Base-by-base conservation (phyloP, 2,329 filamentous ascomycete genomes). In the Chaetothyriales sp. region DNA sequence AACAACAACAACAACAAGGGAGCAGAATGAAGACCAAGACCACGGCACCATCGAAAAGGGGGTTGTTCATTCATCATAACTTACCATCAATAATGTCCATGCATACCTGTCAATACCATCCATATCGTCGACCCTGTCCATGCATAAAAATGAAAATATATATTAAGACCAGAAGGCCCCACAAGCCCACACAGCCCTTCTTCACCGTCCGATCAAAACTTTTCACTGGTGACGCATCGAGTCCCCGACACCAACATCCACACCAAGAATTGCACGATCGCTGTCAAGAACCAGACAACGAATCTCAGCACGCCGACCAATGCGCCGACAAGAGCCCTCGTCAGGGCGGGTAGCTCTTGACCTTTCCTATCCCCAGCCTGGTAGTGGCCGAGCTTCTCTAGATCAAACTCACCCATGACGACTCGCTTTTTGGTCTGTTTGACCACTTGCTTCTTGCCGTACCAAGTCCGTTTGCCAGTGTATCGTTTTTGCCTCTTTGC, bases 351-450 rank as follows among this genome's bases (percentile, higher is more conserved):
- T 5, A 72, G 49, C 44, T 71, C 64, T 54, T 70, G 53, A 2
- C 66, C 67, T 46, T 67, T 62, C 6, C 65, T 61, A 18, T 63
- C 65, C 12, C 64, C 59, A n/a, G 53, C 54, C 18, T 63, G 65
- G 51, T 68, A 70, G 5, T 64, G 64, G 10, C 67, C 67, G 32
- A 72, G 69, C 43, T 66, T 68, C 46, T 71, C 70, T 7, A 72
- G 61, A 56, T 72, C 69, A 45, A 72, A 68, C 50, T 72, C 69
- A 44, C 69, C 65, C 42, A 69, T 56, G 2, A 66, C 56, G 44
- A 68, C 59, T 51, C 67, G 56, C 43, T 64, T 58, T 32, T 53
- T 54, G 28, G 55, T 57, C 46, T 49, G 54, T 32, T 53, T 53
- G 18, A 43, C 46, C 12, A 28, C 47, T 43, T 52, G 54, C 10